Evolutionary conservation across 805 yeast genomes (phyloP).

Genomic region (Sugiyamaella qingdaonensis): DNA sequence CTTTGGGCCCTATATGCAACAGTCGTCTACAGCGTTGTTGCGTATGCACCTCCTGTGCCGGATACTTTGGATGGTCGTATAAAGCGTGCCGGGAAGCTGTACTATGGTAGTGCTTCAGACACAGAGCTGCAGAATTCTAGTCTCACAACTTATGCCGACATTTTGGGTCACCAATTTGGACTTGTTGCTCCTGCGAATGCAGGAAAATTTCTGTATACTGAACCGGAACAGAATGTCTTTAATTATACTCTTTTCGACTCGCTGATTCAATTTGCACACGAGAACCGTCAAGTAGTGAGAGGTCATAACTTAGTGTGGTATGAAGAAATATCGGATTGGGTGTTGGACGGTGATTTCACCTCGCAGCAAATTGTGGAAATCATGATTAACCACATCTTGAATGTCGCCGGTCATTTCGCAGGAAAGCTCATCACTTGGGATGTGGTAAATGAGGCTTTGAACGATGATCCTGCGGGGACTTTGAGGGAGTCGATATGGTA

Average conservation of each 20-base stretch:
- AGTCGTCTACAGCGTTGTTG: no score
- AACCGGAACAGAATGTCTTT: slow-evolving; percentile 4
- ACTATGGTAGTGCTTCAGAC: slow-evolving; percentile 1
- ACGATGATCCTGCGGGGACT: background rate
- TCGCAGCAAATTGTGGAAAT: background rate
- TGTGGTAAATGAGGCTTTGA: slow-evolving; percentile 3
- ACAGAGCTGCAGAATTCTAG: background rate
- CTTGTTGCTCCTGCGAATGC: slow-evolving; percentile 1
- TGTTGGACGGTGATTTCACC: background rate
- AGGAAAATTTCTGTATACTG: slow-evolving; percentile 1
- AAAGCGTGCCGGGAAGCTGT: background rate
- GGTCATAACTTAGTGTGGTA: slow-evolving; percentile 5
- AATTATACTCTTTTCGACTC: slow-evolving; percentile 2
- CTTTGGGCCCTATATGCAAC: no score
- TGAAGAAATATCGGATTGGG: slow-evolving; percentile 5
- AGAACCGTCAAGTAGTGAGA: slow-evolving; percentile 1
- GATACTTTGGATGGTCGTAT: background rate
- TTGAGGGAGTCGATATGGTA: slow-evolving; percentile 6
- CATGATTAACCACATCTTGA: slow-evolving; percentile 1
- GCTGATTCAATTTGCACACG: background rate
- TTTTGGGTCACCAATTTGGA: background rate
- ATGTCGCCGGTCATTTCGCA: slow-evolving; percentile 5
- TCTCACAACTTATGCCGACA: background rate
- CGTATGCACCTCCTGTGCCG: background rate
- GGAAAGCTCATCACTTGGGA: background rate